Conservation (phyloP, 192 early-diverging fungal genomes). For the Backusella mclennaniae region DNA sequence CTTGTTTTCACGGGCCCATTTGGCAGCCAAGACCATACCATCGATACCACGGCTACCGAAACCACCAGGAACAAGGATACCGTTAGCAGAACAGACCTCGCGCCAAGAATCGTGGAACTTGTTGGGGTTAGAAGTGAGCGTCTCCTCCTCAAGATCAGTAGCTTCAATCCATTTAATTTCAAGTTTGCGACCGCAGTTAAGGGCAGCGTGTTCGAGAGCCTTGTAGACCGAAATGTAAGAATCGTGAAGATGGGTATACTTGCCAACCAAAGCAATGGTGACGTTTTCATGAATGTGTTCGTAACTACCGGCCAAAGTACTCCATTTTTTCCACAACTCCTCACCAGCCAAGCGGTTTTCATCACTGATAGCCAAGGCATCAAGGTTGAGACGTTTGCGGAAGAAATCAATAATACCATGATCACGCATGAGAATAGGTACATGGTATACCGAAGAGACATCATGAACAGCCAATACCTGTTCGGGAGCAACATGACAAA, state of each 20-base stretch:
- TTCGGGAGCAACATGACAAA: slow-evolving; percentile 92
- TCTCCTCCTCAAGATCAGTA: slow-evolving; percentile 78
- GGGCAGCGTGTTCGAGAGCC: slow-evolving; percentile 90
- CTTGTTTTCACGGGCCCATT: slow-evolving; percentile 97
- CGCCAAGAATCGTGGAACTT: slow-evolving; percentile 98
- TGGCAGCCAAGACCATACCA: slow-evolving; percentile 91
- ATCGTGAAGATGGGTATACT: slow-evolving; percentile 95
- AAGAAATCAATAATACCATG: slow-evolving; percentile 86
- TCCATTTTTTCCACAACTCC: slow-evolving; percentile 84
- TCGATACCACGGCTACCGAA: slow-evolving; percentile 96
- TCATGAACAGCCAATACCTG: slow-evolving; percentile 97
- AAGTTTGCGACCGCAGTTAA: slow-evolving; percentile 84
- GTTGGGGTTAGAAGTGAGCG: slow-evolving; percentile 74
- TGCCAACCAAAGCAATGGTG: slow-evolving; percentile 91
- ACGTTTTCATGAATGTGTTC: slow-evolving; percentile 79
- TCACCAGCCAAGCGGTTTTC: slow-evolving; percentile 54
- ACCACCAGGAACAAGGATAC: slow-evolving; percentile 96
- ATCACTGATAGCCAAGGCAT: slow-evolving; percentile 49
- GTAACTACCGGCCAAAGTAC: slow-evolving; percentile 46
- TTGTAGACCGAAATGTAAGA: slow-evolving; percentile 98
- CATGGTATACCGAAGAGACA: slow-evolving; percentile 95
- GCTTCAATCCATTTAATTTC: slow-evolving; percentile 93
- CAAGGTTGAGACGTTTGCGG: slow-evolving; percentile 73
- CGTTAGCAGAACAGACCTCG: slow-evolving; percentile 79
- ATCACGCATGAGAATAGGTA: slow-evolving; percentile 85